phyloP scores from a whole-genome alignment of 1,139 yeast genomes.

The Kodamaea plutei region DNA sequence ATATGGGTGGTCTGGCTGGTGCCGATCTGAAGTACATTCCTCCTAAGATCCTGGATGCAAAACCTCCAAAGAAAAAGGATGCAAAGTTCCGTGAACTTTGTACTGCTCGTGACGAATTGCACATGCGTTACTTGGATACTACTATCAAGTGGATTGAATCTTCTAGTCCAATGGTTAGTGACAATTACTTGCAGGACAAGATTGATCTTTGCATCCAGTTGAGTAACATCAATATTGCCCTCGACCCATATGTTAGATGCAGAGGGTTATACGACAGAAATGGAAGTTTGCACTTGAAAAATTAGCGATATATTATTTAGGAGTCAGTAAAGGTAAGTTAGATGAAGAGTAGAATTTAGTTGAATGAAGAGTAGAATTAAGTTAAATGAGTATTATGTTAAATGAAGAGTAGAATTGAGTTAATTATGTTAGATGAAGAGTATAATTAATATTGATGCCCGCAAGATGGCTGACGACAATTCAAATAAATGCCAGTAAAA shows the following conservation, averaged over 20 bases:
- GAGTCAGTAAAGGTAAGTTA: no score
- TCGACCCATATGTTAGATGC: constrained; percentile 40
- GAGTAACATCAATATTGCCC: constrained; percentile 30
- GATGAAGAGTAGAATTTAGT: not conserved
- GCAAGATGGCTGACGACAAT: no score
- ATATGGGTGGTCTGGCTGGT: constrained; percentile 38
- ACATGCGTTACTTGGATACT: constrained; percentile 29
- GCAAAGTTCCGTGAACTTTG: constrained; percentile 24
- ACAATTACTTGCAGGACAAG: constrained; percentile 37
- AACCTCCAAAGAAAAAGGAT: constrained; percentile 29
- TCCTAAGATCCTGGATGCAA: constrained; percentile 28
- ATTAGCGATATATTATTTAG: no score
- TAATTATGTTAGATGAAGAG: no score
- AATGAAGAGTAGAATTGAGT: no score
- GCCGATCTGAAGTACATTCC: constrained; percentile 25
- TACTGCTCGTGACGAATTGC: constrained; percentile 31
- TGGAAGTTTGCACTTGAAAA: constrained; percentile 15
- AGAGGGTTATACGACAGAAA: constrained; percentile 40
- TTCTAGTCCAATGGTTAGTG: constrained; percentile 38
- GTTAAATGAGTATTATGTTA: no score
- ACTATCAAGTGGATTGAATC: constrained; percentile 42
- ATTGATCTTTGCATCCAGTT: constrained; percentile 27
- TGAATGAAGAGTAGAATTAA: no score
- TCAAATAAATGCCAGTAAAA: no score
- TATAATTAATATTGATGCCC: no score